Percentiles rank a stretch among this genome's conserved stretches.
These are phyloP conservation scores for Antrodiella citrinella DNA, from an alignment of 768 basidiomycete genomes.

Conservation along the genomic window DNA sequence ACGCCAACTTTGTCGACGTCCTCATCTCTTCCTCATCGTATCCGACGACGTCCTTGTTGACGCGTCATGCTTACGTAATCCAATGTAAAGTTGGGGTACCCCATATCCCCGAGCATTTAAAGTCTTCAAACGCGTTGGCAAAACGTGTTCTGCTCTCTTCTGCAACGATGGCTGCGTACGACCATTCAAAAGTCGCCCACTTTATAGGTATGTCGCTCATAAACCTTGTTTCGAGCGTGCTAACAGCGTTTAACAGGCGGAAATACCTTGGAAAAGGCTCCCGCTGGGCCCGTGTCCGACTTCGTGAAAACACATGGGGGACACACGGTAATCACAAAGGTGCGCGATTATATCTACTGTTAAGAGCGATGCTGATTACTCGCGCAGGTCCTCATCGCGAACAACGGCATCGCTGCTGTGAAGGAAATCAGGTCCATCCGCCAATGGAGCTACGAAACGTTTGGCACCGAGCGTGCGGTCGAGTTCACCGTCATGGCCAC, in stretches of 20 bases:
- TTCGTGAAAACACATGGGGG: slow-evolving; percentile 90
- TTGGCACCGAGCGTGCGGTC: slow-evolving; percentile 90
- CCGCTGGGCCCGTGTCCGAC: slow-evolving; percentile 72
- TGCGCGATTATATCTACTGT: slow-evolving; percentile 22
- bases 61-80: background rate
- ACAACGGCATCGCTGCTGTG: slow-evolving; percentile 98
- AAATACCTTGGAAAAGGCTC: slow-evolving; percentile 82
- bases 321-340: slow-evolving; percentile 98
- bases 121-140: background rate
- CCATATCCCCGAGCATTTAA: background rate
- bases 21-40: no score
- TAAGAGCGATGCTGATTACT: background rate
- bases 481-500: slow-evolving; percentile 99
- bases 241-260: slow-evolving; percentile 52
- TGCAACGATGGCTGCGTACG: slow-evolving; percentile 29
- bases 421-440: slow-evolving; percentile 98
- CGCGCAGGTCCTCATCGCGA: slow-evolving; percentile 88
- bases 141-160: background rate
- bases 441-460: slow-evolving; percentile 99
- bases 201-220: slow-evolving; percentile 45
- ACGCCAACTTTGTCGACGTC: no score
- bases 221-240: slow-evolving; percentile 7
- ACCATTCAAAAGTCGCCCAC: slow-evolving; percentile 54
- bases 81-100: background rate
- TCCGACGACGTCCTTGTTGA: no score